Base-by-base conservation (phyloP, 192 early-diverging fungal genomes). In the Coemansia sp. region DNA sequence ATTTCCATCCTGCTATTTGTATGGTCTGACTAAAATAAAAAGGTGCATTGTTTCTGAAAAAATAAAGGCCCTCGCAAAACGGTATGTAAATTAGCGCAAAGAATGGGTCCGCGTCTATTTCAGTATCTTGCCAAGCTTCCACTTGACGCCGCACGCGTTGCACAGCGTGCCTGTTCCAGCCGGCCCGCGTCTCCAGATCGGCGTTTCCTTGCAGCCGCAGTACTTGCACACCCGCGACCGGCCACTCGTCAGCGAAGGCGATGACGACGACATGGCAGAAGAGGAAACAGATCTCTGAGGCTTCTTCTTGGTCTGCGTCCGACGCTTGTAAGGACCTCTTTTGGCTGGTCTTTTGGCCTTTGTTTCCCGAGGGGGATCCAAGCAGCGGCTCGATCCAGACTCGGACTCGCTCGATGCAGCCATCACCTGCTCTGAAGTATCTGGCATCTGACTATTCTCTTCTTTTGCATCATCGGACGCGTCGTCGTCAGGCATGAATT, bases 111-210 rank as follows among this genome's bases (percentile, higher is more conserved):
- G 45, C 6, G 18, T 8, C 22, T 39, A 65, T 42, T 69, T 68
- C 10, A 88, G 50, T 27, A 91, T 89, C 59, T 91, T 92, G 51
- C 90, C 90, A 53, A 88, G 82, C 54, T 89, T 90, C 90, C 90
- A 91, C 60, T 90, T 90, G 11, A 91, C 90, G 10, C 90, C 90
- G 59, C 90, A 91, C 1, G 88, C 88, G 67, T 91, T 91, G 59
- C 90, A 91, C 5, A 91, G 74, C 1, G 90, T 91, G 5, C 85
- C 83, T 8, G 85, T 77, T 4, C 90, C 90, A 19, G 82, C 68
- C 0, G 90, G 90, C 3, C 90, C 90, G 29, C 90, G 83, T 23
- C 90, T 82, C 90, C 90, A 91, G 77, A 91, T 91, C 10, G 90
- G 90, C 6, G 90, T 91, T 11, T 81, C 82, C 34, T 74, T 85